phyloP scores from a whole-genome alignment of 2,329 filamentous ascomycete species.

The Apiospora saccharicola region DNA sequence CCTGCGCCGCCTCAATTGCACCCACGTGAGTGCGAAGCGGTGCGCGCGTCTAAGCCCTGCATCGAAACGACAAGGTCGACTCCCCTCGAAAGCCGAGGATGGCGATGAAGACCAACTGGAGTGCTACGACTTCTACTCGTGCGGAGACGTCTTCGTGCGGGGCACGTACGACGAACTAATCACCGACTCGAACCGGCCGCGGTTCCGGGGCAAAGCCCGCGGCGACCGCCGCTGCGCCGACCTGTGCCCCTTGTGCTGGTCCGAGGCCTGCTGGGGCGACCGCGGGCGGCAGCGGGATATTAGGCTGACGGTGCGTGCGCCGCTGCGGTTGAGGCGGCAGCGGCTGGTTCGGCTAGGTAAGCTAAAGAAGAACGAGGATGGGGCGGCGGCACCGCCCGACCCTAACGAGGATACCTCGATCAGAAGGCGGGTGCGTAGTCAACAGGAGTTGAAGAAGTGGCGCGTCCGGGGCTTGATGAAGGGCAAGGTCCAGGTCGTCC shows the following conservation, averaged over 20 bases:
- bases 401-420: not conserved
- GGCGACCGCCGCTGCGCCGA: conserved; percentile 1
- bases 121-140: conserved; percentile 8
- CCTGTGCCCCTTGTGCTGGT: not conserved
- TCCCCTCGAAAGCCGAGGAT: not conserved
- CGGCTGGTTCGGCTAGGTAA: not conserved
- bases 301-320: not conserved
- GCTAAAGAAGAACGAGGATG: not conserved
- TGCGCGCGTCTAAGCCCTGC: not conserved
- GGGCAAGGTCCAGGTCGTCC: not conserved
- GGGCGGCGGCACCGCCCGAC: not conserved
- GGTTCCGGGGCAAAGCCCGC: not conserved
- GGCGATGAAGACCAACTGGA: not conserved
- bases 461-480: not conserved
- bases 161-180: not conserved
- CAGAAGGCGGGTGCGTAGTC: not conserved
- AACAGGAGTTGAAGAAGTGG: not conserved
- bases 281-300: not conserved
- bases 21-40: not conserved
- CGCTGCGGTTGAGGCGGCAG: not conserved
- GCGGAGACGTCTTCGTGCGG: not conserved
- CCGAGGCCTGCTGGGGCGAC: conserved; percentile 3
- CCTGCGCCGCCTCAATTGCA: not conserved
- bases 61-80: not conserved
- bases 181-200: not conserved